phyloP scores from a whole-genome alignment of 2,329 filamentous ascomycete species.

The Gnomoniopsis sp. region DNA sequence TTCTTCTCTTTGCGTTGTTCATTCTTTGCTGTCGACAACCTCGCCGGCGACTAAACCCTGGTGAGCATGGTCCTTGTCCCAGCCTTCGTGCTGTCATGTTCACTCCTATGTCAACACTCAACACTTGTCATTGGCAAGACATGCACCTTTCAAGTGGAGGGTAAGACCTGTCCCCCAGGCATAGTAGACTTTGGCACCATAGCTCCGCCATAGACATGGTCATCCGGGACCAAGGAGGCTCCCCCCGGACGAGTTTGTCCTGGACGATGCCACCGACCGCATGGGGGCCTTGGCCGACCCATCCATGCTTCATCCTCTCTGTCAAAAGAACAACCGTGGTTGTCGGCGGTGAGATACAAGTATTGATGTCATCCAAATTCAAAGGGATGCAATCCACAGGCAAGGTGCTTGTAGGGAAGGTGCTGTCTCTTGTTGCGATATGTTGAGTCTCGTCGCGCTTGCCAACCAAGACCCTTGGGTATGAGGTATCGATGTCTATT shows the following conservation, averaged over 20 bases:
- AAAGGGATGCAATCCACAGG: neutral
- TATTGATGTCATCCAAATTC: neutral
- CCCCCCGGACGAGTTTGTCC: slow-evolving; percentile 28
- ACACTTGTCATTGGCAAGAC: neutral
- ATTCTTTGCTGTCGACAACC: neutral
- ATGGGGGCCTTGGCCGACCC: slow-evolving; percentile 1
- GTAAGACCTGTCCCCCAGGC: slow-evolving; percentile 26
- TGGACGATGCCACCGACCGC: slow-evolving; percentile 19
- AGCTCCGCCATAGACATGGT: slow-evolving; percentile 24
- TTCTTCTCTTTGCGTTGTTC: neutral
- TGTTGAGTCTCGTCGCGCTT: neutral
- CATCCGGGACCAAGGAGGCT: slow-evolving; percentile 28
- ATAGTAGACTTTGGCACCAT: slow-evolving; percentile 28
- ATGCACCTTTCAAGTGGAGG: slow-evolving; percentile 1
- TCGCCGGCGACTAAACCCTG: neutral
- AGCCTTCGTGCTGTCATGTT: neutral
- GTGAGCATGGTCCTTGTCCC: neutral
- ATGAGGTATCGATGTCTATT: neutral
- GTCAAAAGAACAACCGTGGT: neutral
- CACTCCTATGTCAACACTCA: neutral
- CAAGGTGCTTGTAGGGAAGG: neutral
- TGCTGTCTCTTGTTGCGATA: neutral
- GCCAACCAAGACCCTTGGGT: neutral
- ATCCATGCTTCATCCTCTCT: neutral
- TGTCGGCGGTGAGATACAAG: neutral